These are phyloP conservation scores for Rhododendron molle DNA, from an alignment of 148 eudicot species.

Conservation along the genomic window DNA sequence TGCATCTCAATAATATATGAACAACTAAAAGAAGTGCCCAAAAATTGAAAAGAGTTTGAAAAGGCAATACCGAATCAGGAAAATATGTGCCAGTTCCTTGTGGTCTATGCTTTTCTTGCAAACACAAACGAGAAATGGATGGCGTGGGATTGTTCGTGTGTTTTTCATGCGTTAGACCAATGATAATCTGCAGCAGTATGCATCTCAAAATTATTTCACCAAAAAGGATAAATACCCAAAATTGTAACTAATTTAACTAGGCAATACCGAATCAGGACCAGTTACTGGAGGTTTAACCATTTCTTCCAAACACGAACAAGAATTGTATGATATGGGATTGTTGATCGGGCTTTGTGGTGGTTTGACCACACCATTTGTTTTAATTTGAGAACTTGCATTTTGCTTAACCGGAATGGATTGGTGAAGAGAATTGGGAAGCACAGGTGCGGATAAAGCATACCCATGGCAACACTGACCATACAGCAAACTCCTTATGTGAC, in stretches of 20 bases:
- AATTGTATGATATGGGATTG: conserved; percentile 11
- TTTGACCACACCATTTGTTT: conserved; percentile 11
- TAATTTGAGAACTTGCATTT: conserved; percentile 17
- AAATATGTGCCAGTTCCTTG: conserved; percentile 45
- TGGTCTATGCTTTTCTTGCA: conserved; percentile 20
- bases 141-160: conserved; percentile 7
- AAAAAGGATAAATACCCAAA: not conserved
- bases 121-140: conserved; percentile 7
- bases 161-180: not conserved
- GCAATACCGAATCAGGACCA: conserved; percentile 17
- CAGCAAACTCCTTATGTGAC: conserved; percentile 42
- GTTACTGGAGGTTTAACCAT: conserved; percentile 27
- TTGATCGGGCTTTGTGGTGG: not conserved
- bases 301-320: conserved; percentile 18
- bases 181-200: not conserved
- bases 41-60: not conserved
- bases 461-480: conserved; percentile 42
- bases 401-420: conserved; percentile 20
- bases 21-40: not conserved
- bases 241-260: not conserved
- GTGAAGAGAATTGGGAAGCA: conserved; percentile 11
- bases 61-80: conserved; percentile 26
- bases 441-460: conserved; percentile 16
- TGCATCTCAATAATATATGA: not conserved
- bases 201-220: not conserved